A percentile compares a stretch with the other conserved stretches of the same genome.
Evolutionary conservation across 176 grass and related monocot species (phyloP).

Genomic region (Aegilops tauschii): DNA sequence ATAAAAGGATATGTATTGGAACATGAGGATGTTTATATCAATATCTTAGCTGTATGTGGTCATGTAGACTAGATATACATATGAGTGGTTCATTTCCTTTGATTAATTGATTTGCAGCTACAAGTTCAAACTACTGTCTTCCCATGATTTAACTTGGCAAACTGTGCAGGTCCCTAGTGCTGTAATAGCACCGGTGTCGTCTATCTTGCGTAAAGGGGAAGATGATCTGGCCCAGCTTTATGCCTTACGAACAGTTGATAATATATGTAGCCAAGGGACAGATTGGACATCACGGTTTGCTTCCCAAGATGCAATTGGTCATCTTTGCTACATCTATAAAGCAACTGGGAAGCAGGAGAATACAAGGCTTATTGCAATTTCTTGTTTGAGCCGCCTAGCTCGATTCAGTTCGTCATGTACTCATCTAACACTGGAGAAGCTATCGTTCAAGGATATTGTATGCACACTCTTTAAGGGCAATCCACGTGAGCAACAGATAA

Average conservation of each 20-base stretch:
- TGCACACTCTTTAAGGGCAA: conserved; percentile 76
- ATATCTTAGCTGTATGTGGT: conserved; percentile 2
- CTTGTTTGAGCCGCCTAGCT: conserved; percentile 79
- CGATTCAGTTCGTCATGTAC: conserved; percentile 81
- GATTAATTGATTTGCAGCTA: not conserved
- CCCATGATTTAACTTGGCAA: conserved; percentile 28
- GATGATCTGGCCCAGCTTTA: conserved; percentile 94
- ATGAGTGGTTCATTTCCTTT: not conserved
- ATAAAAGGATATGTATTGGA: not conserved
- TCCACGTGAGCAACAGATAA: conserved; percentile 82
- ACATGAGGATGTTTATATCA: not conserved
- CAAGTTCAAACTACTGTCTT: not conserved
- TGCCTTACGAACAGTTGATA: conserved; percentile 91
- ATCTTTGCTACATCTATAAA: conserved; percentile 90
- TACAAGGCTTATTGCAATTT: conserved; percentile 83
- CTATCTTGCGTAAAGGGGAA: conserved; percentile 91
- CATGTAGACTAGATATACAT: not conserved
- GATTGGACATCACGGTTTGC: conserved; percentile 92
- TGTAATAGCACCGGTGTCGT: conserved; percentile 77
- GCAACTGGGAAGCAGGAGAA: conserved; percentile 87
- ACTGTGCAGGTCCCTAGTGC: conserved; percentile 78
- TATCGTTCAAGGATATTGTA: conserved; percentile 69
- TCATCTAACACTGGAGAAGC: conserved; percentile 76
- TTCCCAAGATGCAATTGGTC: conserved; percentile 76
- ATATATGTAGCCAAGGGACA: conserved; percentile 88